Base-by-base conservation (phyloP, 306 rosid species). In the Hylodesmum podocarpum region DNA sequence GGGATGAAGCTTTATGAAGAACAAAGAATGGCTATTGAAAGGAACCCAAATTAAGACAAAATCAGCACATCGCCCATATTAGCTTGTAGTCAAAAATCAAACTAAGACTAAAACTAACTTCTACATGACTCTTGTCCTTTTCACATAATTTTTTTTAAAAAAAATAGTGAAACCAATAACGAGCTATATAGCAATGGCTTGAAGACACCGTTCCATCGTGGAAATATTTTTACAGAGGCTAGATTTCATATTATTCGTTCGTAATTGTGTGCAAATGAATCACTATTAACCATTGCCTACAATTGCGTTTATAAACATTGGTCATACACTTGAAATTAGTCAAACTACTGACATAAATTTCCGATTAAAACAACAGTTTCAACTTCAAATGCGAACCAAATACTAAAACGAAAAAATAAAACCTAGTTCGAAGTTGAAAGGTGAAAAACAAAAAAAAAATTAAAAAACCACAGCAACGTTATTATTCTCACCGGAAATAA, bases 1-100 rank as follows among this genome's bases (percentile, higher is more conserved):
- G 72, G 29, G 88, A 50, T 8, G 89, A 83, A 36, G 93, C 86
- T 86, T 87, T 89, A 67, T 92, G 97, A 69, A 92, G 91, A 78
- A 95, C 82, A 55, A 86, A 90, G 79, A 91, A 90, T 47, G 88
- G 96, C 97, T 92, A 83, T 31, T 8, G 15, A 70, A 75, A 70
- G 29, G 37, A 63, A 77, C 3, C 2, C 66, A 66, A 58, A 65
- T 6, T 67, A 81, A 57, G 31, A 64, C 19, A 57, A 22, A 24
- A 81, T 78, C 65, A 66, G 85, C 70, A 53, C 58, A 68, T 61
- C 8, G 15, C 25, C 21, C 0, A 19, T 54, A 49, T 21, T 34
- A 62, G 44, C 53, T 77, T 19, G 58, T 36, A 55, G 44, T 40
- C 67, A 53, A 69, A 69, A 64, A 47, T 49, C 59, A 76, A 66